These are phyloP conservation scores for Candida coquimbonensis DNA, from an alignment of 805 yeast genomes.

Conservation along the genomic window DNA sequence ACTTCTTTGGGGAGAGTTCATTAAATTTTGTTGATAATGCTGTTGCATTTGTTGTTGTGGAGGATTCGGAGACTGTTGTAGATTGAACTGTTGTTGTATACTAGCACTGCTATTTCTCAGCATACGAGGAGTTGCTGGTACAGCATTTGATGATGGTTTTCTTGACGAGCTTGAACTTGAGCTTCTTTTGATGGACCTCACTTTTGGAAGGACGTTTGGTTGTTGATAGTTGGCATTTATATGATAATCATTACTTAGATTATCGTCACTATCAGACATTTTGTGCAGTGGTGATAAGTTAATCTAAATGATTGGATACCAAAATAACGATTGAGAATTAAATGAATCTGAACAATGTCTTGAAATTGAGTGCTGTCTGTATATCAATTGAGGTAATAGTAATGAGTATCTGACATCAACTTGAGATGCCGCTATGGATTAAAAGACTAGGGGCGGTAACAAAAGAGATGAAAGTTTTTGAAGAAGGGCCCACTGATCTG, in stretches of 20 bases:
- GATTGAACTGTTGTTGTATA: conserved; percentile 12
- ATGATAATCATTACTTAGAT: conserved; percentile 19
- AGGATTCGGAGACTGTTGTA: neutral
- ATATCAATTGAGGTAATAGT: no score
- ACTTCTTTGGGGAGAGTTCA: conserved; percentile 4
- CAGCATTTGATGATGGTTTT: conserved; percentile 20
- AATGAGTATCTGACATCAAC: no score
- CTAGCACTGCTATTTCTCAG: conserved; percentile 47
- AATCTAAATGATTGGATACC: neutral
- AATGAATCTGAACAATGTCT: no score
- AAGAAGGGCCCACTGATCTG: no score
- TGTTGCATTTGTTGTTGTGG: neutral
- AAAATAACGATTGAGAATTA: no score
- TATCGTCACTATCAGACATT: conserved; percentile 12
- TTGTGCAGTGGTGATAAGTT: neutral
- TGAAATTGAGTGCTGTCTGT: no score
- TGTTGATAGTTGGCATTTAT: conserved; percentile 19
- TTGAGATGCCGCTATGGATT: no score
- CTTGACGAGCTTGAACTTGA: conserved; percentile 6
- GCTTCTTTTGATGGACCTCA: conserved; percentile 13
- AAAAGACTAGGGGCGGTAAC: no score
- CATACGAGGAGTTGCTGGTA: conserved; percentile 69
- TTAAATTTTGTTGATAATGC: neutral
- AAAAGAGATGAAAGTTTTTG: no score
- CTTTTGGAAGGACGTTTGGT: conserved; percentile 18